Evolutionary conservation across 805 yeast genomes (phyloP), one percentile per base, ranked within the genome.

Genomic region (Yamadazyma takamatsuzukensis): DNA sequence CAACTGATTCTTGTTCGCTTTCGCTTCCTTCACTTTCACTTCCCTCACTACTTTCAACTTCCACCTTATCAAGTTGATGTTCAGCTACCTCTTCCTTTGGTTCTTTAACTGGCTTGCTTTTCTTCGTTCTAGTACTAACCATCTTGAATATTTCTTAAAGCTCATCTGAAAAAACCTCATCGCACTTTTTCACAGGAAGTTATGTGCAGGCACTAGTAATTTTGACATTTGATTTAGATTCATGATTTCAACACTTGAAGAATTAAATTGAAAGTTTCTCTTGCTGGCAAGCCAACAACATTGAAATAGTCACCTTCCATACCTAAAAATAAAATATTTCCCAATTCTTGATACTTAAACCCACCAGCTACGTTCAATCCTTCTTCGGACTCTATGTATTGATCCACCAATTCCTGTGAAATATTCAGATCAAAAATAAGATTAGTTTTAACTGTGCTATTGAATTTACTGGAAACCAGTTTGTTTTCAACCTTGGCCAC

Each of bases 311-410:
- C 97, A 0, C 98, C 98, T 1, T 68, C 67, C 9, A 88, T 71
- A 11, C 60, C 57, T 14, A 66, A 56, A 43, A 93, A 75, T 41
- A 90, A 59, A 22, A 80, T 49, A 1, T 83, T 78, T 2, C 94
- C 93, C 7, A 54, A 52, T 0, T 80, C 84, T 57, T 90, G 97
- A 38, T 83, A 79, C 46, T 78, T 79, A 61, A 85, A 89, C 1
- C 98, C 98, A 5, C 97, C 98, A 2, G 97, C 96, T 1, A 85
- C 97, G 29, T 72, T 71, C 6, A 68, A 35, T 1, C 93, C 97
- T 53, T 90, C 97, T 15, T 72, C 80, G 2, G 79, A 61, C 2
- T 68, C 69, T 8, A 83, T 81, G 54, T 90, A 90, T 11, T 67
- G 61, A 16, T 70, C 49, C 4, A 90, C 48, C 24, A 80, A 64